phyloP scores from a whole-genome alignment of 1,139 yeast species.

The Candida albicans region DNA sequence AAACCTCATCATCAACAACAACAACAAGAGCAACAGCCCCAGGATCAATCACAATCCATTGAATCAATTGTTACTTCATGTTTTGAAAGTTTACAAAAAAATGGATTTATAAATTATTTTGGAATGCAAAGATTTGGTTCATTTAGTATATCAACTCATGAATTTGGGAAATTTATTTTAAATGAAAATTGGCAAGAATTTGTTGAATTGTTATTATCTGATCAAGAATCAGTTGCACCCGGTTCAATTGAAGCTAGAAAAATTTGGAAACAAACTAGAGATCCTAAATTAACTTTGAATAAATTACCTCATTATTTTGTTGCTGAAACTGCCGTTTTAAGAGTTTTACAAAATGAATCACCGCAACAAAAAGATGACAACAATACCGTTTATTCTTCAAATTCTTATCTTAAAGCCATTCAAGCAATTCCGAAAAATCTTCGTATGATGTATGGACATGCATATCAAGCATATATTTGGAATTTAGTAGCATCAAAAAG shows the following conservation, averaged over 20 bases:
- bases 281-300: slow-evolving; percentile 63
- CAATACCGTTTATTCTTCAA: slow-evolving; percentile 45
- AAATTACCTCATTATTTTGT: slow-evolving; percentile 84
- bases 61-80: slow-evolving; percentile 50
- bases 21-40: too few species aligned
- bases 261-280: slow-evolving; percentile 74
- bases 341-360: slow-evolving; percentile 46
- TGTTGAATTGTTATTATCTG: slow-evolving; percentile 73
- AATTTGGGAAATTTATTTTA: slow-evolving; percentile 71
- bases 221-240: slow-evolving; percentile 81
- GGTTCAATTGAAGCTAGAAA: slow-evolving; percentile 80
- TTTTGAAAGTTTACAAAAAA: slow-evolving; percentile 55
- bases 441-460: slow-evolving; percentile 94
- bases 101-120: slow-evolving; percentile 88
- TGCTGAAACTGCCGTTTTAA: slow-evolving; percentile 78
- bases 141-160: slow-evolving; percentile 87
- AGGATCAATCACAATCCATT: slow-evolving; percentile 21
- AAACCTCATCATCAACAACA: slow-evolving; percentile 24
- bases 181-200: slow-evolving; percentile 79
- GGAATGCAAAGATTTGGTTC: slow-evolving; percentile 99
- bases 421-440: slow-evolving; percentile 91
- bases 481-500: slow-evolving; percentile 81
- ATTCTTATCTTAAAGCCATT: slow-evolving; percentile 72
- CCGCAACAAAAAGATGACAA: slow-evolving; percentile 42
- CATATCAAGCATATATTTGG: slow-evolving; percentile 97